A percentile compares a stretch with the other conserved stretches of the same genome.
Evolutionary conservation across 768 basidiomycete genomes (phyloP).

Genomic region (Kondoa subrosea): DNA sequence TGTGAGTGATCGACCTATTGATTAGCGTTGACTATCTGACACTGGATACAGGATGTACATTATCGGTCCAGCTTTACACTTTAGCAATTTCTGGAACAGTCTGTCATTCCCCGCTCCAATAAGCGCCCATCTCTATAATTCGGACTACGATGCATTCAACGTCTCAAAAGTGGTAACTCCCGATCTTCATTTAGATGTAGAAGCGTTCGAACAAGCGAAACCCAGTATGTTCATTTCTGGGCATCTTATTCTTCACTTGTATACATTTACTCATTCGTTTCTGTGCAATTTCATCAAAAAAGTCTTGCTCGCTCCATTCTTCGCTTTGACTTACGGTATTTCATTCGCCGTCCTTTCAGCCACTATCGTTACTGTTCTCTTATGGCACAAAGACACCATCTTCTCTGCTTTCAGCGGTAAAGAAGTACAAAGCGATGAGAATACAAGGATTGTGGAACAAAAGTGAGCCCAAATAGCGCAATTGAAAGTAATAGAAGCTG

Average conservation of each 20-base stretch:
- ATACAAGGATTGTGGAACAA: conserved; percentile 18
- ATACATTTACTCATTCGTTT: too few species aligned
- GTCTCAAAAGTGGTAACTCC: conserved; percentile 26
- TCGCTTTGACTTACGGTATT: conserved; percentile 27
- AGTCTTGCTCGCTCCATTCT: conserved; percentile 12
- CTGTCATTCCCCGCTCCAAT: conserved; percentile 25
- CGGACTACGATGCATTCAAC: conserved; percentile 25
- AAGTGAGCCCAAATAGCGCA: conserved; percentile 19
- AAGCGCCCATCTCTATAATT: conserved; percentile 27
- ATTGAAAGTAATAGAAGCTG: conserved; percentile 5
- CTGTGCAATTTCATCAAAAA: too few species aligned
- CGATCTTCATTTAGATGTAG: conserved; percentile 27
- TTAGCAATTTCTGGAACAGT: conserved; percentile 27
- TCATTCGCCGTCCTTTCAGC: conserved; percentile 28
- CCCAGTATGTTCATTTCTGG: conserved; percentile 27
- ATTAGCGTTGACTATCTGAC: neutral
- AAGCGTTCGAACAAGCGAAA: conserved; percentile 20
- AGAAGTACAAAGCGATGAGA: neutral
- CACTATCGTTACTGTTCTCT: conserved; percentile 23
- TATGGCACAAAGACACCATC: conserved; percentile 28
- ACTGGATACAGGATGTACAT: conserved; percentile 25
- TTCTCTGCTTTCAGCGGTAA: conserved; percentile 13
- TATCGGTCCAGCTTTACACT: conserved; percentile 27
- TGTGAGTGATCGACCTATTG: neutral
- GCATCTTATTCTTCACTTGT: too few species aligned